Conservation (phyloP, 495 filamentous ascomycete genomes). For the Cercophora newfieldiana region DNA sequence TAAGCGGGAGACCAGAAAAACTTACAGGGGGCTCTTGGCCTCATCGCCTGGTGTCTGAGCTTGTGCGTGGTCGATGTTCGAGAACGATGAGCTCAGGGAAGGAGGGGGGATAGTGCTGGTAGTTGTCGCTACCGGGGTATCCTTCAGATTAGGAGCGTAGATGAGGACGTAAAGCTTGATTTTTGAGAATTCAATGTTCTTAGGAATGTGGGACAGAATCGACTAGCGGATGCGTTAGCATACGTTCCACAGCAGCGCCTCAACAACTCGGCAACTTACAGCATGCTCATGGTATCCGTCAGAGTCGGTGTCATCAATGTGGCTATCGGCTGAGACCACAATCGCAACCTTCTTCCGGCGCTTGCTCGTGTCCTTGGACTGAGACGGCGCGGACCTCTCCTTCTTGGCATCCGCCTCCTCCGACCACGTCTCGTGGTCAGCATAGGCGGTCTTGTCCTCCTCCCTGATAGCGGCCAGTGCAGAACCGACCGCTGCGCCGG, state of each 20-base stretch:
- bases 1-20: slow-evolving; percentile 18
- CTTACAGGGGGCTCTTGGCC: slow-evolving; percentile 54
- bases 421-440: slow-evolving; percentile 81
- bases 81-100: slow-evolving; percentile 83
- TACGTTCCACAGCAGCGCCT: slow-evolving; percentile 12
- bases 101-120: slow-evolving; percentile 51
- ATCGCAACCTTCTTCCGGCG: slow-evolving; percentile 77
- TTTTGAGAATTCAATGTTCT: slow-evolving; percentile 64
- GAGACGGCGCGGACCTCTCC: slow-evolving; percentile 34
- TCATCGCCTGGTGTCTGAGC: slow-evolving; percentile 67
- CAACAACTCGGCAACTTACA: slow-evolving; percentile 53
- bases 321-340: slow-evolving; percentile 76
- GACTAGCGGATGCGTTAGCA: slow-evolving; percentile 56
- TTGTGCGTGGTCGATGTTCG: slow-evolving; percentile 78
- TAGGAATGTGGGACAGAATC: slow-evolving; percentile 83
- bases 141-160: slow-evolving; percentile 78
- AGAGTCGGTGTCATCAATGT: slow-evolving; percentile 58
- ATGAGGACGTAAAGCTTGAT: slow-evolving; percentile 82
- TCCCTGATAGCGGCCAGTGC: slow-evolving; percentile 84
- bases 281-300: slow-evolving; percentile 72
- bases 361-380: slow-evolving; percentile 38
- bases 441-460: slow-evolving; percentile 75
- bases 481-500: slow-evolving; percentile 73
- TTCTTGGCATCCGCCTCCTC: slow-evolving; percentile 66
- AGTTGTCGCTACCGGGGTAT: slow-evolving; percentile 50